phyloP scores from a whole-genome alignment of 768 basidiomycete genomes.

The Psilocybe cyanescens region DNA sequence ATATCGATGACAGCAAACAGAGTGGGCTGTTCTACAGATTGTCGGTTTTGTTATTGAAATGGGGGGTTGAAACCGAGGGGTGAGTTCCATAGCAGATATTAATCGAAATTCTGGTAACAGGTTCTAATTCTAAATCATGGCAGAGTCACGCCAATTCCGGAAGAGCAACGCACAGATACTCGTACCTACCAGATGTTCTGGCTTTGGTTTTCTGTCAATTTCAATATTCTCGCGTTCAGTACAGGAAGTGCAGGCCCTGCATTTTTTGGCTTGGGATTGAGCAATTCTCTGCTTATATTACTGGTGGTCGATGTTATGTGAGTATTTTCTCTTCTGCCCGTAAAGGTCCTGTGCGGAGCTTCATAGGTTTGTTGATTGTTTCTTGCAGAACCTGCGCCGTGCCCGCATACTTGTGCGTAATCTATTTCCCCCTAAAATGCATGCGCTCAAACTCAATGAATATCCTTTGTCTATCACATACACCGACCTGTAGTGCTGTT shows the following conservation, averaged over 20 bases:
- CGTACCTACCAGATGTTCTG: conserved; percentile 70
- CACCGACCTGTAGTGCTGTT: conserved; percentile 39
- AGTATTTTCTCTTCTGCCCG: conserved; percentile 14
- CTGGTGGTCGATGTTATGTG: conserved; percentile 45
- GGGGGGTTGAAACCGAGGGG: conserved; percentile 25
- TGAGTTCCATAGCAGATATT: not conserved
- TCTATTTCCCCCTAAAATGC: not conserved
- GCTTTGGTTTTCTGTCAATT: conserved; percentile 73
- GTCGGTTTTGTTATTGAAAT: conserved; percentile 14
- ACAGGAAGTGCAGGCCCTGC: conserved; percentile 64
- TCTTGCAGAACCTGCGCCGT: conserved; percentile 42
- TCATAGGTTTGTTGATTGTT: not conserved
- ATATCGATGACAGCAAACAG: not conserved
- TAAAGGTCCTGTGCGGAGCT: not conserved
- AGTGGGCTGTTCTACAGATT: conserved; percentile 14
- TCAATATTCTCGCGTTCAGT: conserved; percentile 68
- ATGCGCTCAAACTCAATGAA: not conserved
- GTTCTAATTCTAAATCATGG: not conserved
- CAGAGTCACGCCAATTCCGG: conserved; percentile 58
- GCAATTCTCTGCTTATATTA: conserved; percentile 55
- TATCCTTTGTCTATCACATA: not conserved
- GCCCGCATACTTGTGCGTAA: conserved; percentile 63
- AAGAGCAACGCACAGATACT: conserved; percentile 55
- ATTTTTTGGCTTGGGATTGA: conserved; percentile 56
- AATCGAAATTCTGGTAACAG: not conserved